A percentile compares a stretch with the other conserved stretches of the same genome.
phyloP scores from a whole-genome alignment of 257 asterid genomes.

The Solanum habrochaites region DNA sequence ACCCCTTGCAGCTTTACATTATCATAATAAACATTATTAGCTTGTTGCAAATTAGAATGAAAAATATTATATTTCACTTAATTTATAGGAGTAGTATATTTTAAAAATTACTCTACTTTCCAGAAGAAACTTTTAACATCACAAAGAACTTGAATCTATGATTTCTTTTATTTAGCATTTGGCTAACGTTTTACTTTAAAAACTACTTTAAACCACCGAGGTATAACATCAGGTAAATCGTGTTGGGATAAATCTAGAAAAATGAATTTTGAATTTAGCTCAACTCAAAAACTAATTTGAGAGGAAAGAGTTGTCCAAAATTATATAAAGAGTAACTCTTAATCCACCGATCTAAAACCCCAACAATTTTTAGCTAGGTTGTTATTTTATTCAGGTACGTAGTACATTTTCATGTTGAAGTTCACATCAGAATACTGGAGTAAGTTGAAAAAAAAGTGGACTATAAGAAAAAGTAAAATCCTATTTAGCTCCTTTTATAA shows the following conservation, averaged over 20 bases:
- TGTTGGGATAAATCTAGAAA: not conserved
- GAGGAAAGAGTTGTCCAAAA: not conserved
- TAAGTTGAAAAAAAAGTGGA: not conserved
- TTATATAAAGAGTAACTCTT: not conserved
- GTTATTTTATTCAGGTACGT: not conserved
- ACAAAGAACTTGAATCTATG: not conserved
- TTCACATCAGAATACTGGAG: not conserved
- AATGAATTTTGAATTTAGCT: not conserved
- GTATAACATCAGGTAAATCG: not conserved
- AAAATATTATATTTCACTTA: not conserved
- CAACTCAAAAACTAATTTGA: not conserved
- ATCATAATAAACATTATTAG: not conserved
- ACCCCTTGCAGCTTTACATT: conserved; percentile 9
- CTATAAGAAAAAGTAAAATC: not conserved
- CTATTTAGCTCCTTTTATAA: not conserved
- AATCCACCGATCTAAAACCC: not conserved
- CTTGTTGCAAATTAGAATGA: not conserved
- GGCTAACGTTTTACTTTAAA: not conserved
- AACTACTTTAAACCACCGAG: not conserved
- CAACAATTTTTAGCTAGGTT: not conserved
- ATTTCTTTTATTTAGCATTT: not conserved
- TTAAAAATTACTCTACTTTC: not conserved
- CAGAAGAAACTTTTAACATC: not conserved
- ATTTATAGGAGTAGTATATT: not conserved
- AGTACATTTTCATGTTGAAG: not conserved